Conservation (phyloP, 83 land plant species). For the Picea engelmannii region DNA sequence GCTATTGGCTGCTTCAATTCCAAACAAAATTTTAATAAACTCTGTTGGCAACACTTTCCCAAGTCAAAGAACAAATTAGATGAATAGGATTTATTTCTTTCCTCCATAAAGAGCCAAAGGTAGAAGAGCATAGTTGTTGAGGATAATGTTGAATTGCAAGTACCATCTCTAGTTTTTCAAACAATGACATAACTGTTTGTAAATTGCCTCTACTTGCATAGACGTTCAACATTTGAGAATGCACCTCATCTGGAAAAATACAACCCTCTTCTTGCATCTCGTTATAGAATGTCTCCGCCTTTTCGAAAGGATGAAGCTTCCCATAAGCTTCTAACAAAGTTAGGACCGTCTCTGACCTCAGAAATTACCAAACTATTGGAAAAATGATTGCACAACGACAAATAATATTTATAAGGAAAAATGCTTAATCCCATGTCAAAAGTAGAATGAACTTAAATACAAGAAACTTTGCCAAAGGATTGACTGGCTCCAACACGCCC, state of each 20-base stretch:
- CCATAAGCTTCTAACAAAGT: slow-evolving; percentile 69
- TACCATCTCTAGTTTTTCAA: slow-evolving; percentile 49
- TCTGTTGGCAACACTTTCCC: too few species aligned
- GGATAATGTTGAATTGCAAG: too few species aligned
- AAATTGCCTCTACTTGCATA: slow-evolving; percentile 61
- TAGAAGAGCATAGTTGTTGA: too few species aligned
- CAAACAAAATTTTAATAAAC: too few species aligned
- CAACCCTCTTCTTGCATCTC: slow-evolving; percentile 81
- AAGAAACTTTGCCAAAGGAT: slow-evolving; percentile 87
- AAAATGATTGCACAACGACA: too few species aligned
- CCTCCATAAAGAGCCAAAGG: too few species aligned
- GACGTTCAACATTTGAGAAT: slow-evolving; percentile 83
- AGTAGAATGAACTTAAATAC: slow-evolving; percentile 92
- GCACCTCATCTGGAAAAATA: slow-evolving; percentile 66
- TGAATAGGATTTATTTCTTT: too few species aligned
- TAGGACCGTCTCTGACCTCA: slow-evolving; percentile 66
- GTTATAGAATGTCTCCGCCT: slow-evolving; percentile 64
- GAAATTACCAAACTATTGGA: slow-evolving; percentile 20
- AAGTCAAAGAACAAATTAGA: too few species aligned
- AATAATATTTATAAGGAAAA: too few species aligned
- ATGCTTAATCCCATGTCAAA: slow-evolving; percentile 89
- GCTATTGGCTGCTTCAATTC: too few species aligned
- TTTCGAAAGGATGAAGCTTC: slow-evolving; percentile 55
- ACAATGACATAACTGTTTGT: slow-evolving; percentile 48
- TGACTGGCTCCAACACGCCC: slow-evolving; percentile 81